Conservation (phyloP, 805 yeast genomes). For the Candida glaebosa region DNA sequence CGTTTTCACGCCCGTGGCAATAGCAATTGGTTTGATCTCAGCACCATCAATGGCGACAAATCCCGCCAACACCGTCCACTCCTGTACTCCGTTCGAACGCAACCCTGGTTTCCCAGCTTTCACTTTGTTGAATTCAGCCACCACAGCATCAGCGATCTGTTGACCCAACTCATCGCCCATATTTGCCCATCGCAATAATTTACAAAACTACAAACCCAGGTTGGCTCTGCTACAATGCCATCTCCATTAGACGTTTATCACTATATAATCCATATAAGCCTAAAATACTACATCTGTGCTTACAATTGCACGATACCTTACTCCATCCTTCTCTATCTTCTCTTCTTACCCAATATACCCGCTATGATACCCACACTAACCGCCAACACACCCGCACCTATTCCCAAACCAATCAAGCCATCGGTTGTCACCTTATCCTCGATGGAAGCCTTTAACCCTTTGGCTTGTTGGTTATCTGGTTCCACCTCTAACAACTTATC, state of each 20-base stretch:
- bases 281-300: no score
- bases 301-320: no score
- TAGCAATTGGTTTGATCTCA: constrained; percentile 35
- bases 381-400: constrained; percentile 83
- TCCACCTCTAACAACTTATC: constrained; percentile 75
- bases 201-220: not conserved
- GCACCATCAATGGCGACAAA: constrained; percentile 44
- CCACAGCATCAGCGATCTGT: constrained; percentile 22
- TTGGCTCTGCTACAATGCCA: no score
- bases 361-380: constrained; percentile 64
- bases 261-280: no score
- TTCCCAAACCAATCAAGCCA: constrained; percentile 83
- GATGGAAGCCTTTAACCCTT: constrained; percentile 65
- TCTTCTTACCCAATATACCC: constrained; percentile 39
- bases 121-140: constrained; percentile 25
- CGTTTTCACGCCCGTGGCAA: constrained; percentile 84
- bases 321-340: constrained; percentile 14
- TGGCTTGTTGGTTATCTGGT: constrained; percentile 80
- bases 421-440: constrained; percentile 84
- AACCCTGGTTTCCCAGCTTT: constrained; percentile 55
- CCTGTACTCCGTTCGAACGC: constrained; percentile 62
- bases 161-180: constrained; percentile 12
- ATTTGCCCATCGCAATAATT: not conserved
- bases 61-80: constrained; percentile 85
- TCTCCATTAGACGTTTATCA: no score